These are phyloP conservation scores for Oidiodendron maius DNA, from an alignment of 495 filamentous ascomycete species.

Conservation along the genomic window DNA sequence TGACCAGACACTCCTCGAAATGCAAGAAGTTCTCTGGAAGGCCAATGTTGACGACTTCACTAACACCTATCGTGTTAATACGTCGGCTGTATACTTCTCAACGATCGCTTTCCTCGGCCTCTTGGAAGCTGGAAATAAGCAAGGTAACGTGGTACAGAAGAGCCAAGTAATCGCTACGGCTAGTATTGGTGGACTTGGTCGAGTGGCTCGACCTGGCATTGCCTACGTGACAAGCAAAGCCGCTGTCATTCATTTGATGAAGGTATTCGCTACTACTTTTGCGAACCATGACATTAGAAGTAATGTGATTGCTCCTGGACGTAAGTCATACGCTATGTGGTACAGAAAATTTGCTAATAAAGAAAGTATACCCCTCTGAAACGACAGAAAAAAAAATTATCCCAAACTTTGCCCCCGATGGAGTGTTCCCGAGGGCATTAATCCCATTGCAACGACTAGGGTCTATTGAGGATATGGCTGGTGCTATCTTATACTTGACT, in stretches of 20 bases:
- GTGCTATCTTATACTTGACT: conserved; percentile 53
- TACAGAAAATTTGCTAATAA: neutral
- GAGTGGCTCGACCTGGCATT: conserved; percentile 48
- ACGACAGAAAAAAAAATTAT: conserved; percentile 51
- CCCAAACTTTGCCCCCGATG: conserved; percentile 17
- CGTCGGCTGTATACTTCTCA: conserved; percentile 56
- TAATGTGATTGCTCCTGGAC: conserved; percentile 62
- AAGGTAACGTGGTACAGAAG: conserved; percentile 40
- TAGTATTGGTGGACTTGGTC: conserved; percentile 55
- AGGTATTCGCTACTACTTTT: conserved; percentile 48
- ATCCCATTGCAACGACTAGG: conserved; percentile 49
- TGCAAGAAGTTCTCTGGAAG: conserved; percentile 43
- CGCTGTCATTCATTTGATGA: conserved; percentile 57
- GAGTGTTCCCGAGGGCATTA: conserved; percentile 34
- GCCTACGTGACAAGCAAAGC: conserved; percentile 63
- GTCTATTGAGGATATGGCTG: conserved; percentile 55
- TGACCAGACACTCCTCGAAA: conserved; percentile 36
- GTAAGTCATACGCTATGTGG: conserved; percentile 37
- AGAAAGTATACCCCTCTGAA: conserved; percentile 54
- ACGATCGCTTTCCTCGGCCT: conserved; percentile 57
- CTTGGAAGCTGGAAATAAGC: conserved; percentile 56
- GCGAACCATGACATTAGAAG: conserved; percentile 53
- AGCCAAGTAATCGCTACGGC: conserved; percentile 61
- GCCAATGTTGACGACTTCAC: conserved; percentile 52
- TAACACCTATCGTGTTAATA: conserved; percentile 53